phyloP scores from a whole-genome alignment of 2,329 filamentous ascomycete species.

The Huntiella omanensis region DNA sequence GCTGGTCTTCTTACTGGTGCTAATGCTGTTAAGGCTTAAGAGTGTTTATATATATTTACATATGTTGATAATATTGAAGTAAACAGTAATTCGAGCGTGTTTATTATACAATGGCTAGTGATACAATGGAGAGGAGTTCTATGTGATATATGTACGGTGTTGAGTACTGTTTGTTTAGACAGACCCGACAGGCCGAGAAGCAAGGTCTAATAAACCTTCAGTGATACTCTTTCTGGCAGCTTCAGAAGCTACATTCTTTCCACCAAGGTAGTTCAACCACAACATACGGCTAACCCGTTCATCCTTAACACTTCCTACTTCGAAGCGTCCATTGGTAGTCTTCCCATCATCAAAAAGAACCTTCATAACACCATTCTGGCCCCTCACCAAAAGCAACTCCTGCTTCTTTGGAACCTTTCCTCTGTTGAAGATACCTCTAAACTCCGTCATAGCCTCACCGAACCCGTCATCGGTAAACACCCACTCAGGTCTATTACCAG shows the following conservation, averaged over 20 bases:
- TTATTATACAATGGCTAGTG: too few species aligned
- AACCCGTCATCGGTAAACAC: slow-evolving; percentile 55
- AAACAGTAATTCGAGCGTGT: slow-evolving; percentile 5
- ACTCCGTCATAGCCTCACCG: slow-evolving; percentile 52
- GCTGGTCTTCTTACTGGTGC: slow-evolving; percentile 24
- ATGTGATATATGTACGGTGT: not conserved
- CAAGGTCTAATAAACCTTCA: slow-evolving; percentile 72
- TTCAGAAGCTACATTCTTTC: slow-evolving; percentile 73
- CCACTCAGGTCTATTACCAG: slow-evolving; percentile 24
- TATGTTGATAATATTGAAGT: not conserved
- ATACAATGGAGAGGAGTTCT: not conserved
- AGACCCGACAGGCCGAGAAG: slow-evolving; percentile 72
- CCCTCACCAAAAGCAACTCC: slow-evolving; percentile 55
- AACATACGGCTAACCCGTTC: slow-evolving; percentile 63
- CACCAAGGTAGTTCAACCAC: slow-evolving; percentile 81
- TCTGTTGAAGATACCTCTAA: slow-evolving; percentile 66
- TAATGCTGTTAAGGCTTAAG: slow-evolving; percentile 25
- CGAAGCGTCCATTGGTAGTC: slow-evolving; percentile 24
- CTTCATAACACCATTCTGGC: slow-evolving; percentile 43
- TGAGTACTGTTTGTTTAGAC: slow-evolving; percentile 27
- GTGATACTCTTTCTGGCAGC: slow-evolving; percentile 63
- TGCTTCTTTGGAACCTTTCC: slow-evolving; percentile 64
- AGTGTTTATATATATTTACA: not conserved
- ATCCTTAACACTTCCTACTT: slow-evolving; percentile 55
- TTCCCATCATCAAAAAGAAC: slow-evolving; percentile 45